These are phyloP conservation scores for Mycena vulgaris DNA, from an alignment of 768 basidiomycete species.

Conservation along the genomic window DNA sequence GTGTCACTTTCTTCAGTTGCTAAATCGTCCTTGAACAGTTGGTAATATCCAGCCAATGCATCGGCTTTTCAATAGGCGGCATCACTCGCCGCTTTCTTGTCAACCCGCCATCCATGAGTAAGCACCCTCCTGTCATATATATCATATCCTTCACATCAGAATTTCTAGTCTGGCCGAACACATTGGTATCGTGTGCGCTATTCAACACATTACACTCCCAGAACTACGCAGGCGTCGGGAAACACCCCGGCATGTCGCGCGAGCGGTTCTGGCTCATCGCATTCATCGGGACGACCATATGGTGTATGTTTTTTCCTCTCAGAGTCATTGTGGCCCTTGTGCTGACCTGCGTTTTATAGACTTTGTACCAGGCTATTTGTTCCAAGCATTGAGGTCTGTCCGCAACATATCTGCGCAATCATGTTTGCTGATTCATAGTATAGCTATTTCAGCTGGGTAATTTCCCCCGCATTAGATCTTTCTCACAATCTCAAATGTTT, in stretches of 20 bases:
- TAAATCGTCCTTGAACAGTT: slow-evolving; percentile 55
- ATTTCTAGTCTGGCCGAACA: slow-evolving; percentile 78
- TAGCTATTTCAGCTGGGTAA: slow-evolving; percentile 68
- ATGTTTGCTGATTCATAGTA: neutral
- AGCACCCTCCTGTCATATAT: slow-evolving; percentile 25
- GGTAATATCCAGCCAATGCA: slow-evolving; percentile 80
- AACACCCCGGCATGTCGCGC: slow-evolving; percentile 67
- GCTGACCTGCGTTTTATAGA: slow-evolving; percentile 48
- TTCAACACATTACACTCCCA: slow-evolving; percentile 84
- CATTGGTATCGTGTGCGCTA: slow-evolving; percentile 77
- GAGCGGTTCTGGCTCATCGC: slow-evolving; percentile 73
- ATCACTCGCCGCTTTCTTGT: slow-evolving; percentile 76
- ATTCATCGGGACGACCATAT: slow-evolving; percentile 61
- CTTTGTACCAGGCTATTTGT: slow-evolving; percentile 76
- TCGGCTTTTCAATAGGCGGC: slow-evolving; percentile 73
- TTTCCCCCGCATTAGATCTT: neutral
- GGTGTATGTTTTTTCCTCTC: slow-evolving; percentile 55
- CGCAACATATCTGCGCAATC: neutral
- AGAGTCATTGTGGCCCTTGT: neutral
- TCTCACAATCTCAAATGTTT: neutral
- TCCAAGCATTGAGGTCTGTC: slow-evolving; percentile 68
- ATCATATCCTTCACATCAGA: slow-evolving; percentile 3
- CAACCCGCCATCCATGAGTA: slow-evolving; percentile 76
- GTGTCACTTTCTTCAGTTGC: neutral
- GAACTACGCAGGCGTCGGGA: slow-evolving; percentile 68